A percentile compares a stretch with the other conserved stretches of the same genome.
Conservation (phyloP, 2,329 filamentous ascomycete genomes). For the Daldinia sp. region DNA sequence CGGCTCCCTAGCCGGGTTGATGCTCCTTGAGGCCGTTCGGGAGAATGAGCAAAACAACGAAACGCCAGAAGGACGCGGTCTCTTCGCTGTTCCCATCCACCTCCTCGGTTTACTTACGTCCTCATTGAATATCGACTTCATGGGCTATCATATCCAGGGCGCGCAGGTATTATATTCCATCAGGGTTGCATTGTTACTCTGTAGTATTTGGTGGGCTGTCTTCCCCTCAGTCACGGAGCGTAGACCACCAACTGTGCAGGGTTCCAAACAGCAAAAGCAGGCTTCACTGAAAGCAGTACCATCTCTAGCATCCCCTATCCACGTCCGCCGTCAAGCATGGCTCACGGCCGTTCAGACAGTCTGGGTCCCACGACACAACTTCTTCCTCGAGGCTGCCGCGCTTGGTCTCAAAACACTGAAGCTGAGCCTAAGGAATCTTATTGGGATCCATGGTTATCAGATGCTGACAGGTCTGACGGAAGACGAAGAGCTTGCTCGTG, state of each 20-base stretch:
- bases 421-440: conserved; percentile 80
- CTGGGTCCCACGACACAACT: conserved; percentile 89
- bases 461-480: conserved; percentile 82
- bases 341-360: conserved; percentile 92
- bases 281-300: conserved; percentile 67
- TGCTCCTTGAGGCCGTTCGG: conserved; percentile 86
- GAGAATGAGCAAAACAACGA: conserved; percentile 75
- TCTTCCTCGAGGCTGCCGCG: conserved; percentile 86
- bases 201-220: conserved; percentile 67
- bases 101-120: conserved; percentile 64
- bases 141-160: conserved; percentile 64
- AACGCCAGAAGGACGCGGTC: conserved; percentile 72
- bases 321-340: conserved; percentile 90
- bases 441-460: conserved; percentile 83
- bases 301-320: conserved; percentile 82
- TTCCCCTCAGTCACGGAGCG: conserved; percentile 67
- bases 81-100: conserved; percentile 73
- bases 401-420: conserved; percentile 84
- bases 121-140: conserved; percentile 63
- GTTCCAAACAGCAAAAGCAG: conserved; percentile 54
- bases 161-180: conserved; percentile 63
- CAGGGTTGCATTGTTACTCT: conserved; percentile 65
- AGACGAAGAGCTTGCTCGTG: conserved; percentile 85
- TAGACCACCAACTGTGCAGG: conserved; percentile 65
- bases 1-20: conserved; percentile 88